Evolutionary conservation across 148 eudicot genomes (phyloP).

Genomic region (Camellia granthamiana): DNA sequence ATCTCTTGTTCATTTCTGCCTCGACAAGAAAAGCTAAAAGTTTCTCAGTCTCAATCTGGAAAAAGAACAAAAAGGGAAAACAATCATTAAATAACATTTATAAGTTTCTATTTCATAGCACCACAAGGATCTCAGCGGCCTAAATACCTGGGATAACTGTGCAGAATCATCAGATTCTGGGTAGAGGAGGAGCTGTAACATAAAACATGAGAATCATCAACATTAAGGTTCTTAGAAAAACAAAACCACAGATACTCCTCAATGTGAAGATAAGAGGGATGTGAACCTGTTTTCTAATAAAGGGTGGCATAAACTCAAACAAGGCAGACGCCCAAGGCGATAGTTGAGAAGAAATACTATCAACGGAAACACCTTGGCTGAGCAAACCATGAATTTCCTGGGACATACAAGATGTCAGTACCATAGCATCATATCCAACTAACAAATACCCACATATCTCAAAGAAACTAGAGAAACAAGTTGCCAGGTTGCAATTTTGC

Average conservation of each 20-base stretch:
- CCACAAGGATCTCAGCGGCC: conserved; percentile 8
- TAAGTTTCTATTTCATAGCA: neutral
- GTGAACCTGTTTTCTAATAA: conserved; percentile 77
- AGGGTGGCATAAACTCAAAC: conserved; percentile 87
- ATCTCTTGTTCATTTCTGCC: conserved; percentile 87
- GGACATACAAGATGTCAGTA: conserved; percentile 11
- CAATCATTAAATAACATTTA: neutral
- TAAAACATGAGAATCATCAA: neutral
- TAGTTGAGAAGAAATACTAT: conserved; percentile 73
- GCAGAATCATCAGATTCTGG: conserved; percentile 99
- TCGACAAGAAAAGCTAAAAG: conserved; percentile 93
- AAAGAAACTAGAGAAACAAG: conserved; percentile 11
- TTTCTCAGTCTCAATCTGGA: conserved; percentile 97
- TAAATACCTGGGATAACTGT: conserved; percentile 87
- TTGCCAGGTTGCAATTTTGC: neutral
- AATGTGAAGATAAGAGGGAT: conserved; percentile 9
- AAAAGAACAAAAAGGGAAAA: conserved; percentile 5
- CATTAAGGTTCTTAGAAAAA: neutral
- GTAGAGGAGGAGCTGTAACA: conserved; percentile 79
- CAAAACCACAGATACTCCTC: neutral
- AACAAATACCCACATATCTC: neutral
- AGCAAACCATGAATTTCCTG: conserved; percentile 94
- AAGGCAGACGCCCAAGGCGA: conserved; percentile 99
- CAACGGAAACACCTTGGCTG: conserved; percentile 74
- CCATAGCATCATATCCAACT: conserved; percentile 10